Evolutionary conservation across 495 filamentous ascomycete species (phyloP).

Genomic region (Chaetomidium leptoderma): DNA sequence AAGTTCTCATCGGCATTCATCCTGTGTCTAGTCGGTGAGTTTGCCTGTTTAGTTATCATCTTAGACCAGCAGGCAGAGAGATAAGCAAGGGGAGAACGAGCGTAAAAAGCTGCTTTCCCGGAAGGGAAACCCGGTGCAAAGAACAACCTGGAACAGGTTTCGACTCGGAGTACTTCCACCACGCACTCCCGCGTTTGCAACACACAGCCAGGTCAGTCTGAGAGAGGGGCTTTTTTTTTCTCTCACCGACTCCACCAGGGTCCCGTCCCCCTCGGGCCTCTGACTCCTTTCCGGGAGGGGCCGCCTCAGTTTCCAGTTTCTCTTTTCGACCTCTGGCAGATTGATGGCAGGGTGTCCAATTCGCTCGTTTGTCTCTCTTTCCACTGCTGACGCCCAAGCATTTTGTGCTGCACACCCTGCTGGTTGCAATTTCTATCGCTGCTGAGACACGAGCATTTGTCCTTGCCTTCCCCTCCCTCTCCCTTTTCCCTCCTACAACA

Average conservation of each 20-base stretch:
- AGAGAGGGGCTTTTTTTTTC: slow-evolving; percentile 13
- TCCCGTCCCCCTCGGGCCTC: slow-evolving; percentile 15
- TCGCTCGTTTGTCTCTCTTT: slow-evolving; percentile 24
- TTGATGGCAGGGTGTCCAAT: slow-evolving; percentile 19
- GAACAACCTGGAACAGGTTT: not conserved
- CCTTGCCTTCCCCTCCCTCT: slow-evolving; percentile 23
- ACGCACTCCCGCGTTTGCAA: not conserved
- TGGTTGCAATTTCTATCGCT: slow-evolving; percentile 21
- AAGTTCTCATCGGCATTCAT: not conserved
- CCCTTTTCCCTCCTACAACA: slow-evolving; percentile 46
- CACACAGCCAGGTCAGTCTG: not conserved
- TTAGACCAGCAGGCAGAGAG: not conserved
- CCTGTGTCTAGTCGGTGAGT: not conserved
- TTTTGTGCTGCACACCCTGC: slow-evolving; percentile 36
- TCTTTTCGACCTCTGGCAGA: slow-evolving; percentile 20
- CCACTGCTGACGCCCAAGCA: slow-evolving; percentile 28
- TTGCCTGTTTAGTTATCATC: not conserved
- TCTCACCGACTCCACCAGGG: slow-evolving; percentile 31
- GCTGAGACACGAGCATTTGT: slow-evolving; percentile 30
- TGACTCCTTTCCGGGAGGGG: slow-evolving; percentile 26
- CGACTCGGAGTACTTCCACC: slow-evolving; percentile 11
- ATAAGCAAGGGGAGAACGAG: slow-evolving; percentile 14
- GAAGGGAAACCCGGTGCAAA: slow-evolving; percentile 17
- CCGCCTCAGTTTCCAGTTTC: slow-evolving; percentile 23
- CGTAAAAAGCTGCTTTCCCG: slow-evolving; percentile 3